Base-by-base conservation (phyloP, 345 rosid genomes). In the Pistacia atlantica region DNA sequence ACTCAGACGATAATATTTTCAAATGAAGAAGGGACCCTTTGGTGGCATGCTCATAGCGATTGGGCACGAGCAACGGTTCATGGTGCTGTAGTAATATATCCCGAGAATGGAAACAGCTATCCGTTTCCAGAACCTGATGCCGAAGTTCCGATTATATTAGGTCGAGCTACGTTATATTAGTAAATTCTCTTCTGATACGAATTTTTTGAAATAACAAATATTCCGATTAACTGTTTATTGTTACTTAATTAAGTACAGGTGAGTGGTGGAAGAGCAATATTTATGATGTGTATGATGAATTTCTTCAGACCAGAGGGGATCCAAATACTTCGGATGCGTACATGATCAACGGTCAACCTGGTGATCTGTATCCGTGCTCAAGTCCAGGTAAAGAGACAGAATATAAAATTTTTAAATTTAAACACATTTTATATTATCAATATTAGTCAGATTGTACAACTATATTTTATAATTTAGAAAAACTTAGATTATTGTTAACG, bases 31-130 rank as follows among this genome's bases (percentile, higher is more conserved):
- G 57, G 57, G 17, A 54, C 57, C 0, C 4, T 13, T 54, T 54
- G 57, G 57, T 54, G 57, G 57, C 57, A 54, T 54, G 57, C 57
- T 54, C 57, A 54, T 14, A 54, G 84, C 22, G 83, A 76, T 6
- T 81, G 87, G 84, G 18, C 77, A 8, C 73, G 85, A 25, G 83
- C 85, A 42, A 82, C 85, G 2, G 83, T 84, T 20, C 83, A 82
- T 31, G 85, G 87, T 0, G 83, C 87, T 17, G 70, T 83, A 1
- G n/a, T 85, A 37, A 64, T 85, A n/a, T 71, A 52, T 56, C 88
- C 88, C 0, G 71, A 81, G 16, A 54, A 38, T 0, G 81, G 80
- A 57, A 73, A 81, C 16, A n/a, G 59, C 8, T 85, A 78, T 75
- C 88, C 88, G 22, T 85, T 83, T 66, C 73, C 79, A 0, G 48